These are phyloP conservation scores for Annulohypoxylon bovei DNA, from an alignment of 495 filamentous ascomycete genomes.

Conservation along the genomic window DNA sequence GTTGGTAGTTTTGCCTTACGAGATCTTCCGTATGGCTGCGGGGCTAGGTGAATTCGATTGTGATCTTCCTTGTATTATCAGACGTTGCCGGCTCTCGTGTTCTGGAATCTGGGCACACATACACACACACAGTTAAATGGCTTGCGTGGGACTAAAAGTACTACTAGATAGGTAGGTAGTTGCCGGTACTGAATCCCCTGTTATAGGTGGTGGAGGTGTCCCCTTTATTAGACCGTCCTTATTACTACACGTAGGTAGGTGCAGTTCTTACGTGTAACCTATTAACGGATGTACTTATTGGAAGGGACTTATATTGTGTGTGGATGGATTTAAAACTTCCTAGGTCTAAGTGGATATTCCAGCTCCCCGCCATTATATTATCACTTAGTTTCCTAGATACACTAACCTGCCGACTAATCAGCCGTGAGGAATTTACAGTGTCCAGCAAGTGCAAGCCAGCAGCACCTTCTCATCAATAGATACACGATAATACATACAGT, in stretches of 20 bases:
- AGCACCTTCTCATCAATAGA: not conserved
- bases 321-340: not conserved
- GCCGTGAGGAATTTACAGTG: not conserved
- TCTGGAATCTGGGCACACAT: not conserved
- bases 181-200: conserved; percentile 10
- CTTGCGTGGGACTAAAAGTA: not conserved
- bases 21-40: conserved; percentile 6
- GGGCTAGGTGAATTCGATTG: conserved; percentile 26
- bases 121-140: not conserved
- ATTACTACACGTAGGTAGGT: conserved; percentile 19
- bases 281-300: not conserved
- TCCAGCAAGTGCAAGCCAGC: not conserved
- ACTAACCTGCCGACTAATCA: not conserved
- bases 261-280: conserved; percentile 1
- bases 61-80: conserved; percentile 24
- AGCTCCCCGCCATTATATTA: conserved; percentile 8
- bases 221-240: conserved; percentile 14
- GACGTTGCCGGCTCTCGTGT: conserved; percentile 7
- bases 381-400: not conserved
- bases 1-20: not conserved
- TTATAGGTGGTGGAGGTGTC: conserved; percentile 12
- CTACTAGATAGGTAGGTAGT: not conserved
- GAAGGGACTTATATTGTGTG: not conserved
- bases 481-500: not conserved
- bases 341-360: not conserved